These are phyloP conservation scores for Leucocoprinus birnbaumii DNA, from an alignment of 768 basidiomycete species.

Conservation along the genomic window DNA sequence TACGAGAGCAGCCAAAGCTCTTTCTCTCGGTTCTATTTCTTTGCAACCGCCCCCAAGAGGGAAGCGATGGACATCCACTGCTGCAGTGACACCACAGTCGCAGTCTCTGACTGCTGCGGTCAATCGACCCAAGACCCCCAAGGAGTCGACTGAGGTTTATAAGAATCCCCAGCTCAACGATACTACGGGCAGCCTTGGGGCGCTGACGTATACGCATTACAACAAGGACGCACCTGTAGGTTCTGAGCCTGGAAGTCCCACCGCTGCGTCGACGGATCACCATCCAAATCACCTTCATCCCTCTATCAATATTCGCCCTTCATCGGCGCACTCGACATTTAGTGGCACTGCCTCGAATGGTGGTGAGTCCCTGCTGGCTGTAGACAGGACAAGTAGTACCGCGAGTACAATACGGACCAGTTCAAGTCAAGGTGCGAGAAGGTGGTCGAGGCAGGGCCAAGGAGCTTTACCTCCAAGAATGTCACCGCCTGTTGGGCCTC, in stretches of 20 bases:
- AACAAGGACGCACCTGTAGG: neutral
- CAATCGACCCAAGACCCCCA: neutral
- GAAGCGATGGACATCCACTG: constrained; percentile 40
- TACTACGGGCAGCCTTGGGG: constrained; percentile 7
- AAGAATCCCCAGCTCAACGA: constrained; percentile 8
- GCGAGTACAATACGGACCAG: constrained; percentile 30
- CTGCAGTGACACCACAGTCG: neutral
- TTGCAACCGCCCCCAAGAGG: constrained; percentile 46
- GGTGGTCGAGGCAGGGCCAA: constrained; percentile 60
- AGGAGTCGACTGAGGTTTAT: constrained; percentile 16
- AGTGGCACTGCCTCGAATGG: constrained; percentile 35
- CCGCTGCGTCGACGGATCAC: constrained; percentile 25
- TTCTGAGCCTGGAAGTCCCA: constrained; percentile 15
- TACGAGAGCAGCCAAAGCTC: constrained; percentile 27
- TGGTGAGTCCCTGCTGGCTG: constrained; percentile 15
- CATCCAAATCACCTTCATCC: constrained; percentile 22
- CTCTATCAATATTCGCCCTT: constrained; percentile 19
- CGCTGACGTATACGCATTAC: constrained; percentile 6
- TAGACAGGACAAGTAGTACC: constrained; percentile 30
- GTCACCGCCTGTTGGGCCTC: constrained; percentile 60
- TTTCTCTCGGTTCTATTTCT: constrained; percentile 32
- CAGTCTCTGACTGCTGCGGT: neutral
- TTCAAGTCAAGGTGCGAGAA: constrained; percentile 25
- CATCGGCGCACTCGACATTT: constrained; percentile 41
- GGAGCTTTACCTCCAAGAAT: constrained; percentile 44